Evolutionary conservation across 345 rosid species (phyloP).

Genomic region (Euphorbia tirucalli): DNA sequence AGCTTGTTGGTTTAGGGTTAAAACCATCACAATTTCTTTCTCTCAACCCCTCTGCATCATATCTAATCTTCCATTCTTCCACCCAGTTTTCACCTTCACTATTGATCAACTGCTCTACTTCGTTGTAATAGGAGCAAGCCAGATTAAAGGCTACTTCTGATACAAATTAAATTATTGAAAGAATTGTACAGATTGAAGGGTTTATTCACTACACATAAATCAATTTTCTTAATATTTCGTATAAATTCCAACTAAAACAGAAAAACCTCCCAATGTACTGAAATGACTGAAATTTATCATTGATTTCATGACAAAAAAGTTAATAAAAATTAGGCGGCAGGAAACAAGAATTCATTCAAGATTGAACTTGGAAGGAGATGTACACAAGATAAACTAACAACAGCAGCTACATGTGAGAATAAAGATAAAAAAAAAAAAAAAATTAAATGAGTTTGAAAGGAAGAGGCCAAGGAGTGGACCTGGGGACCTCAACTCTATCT

Average conservation of each 20-base stretch:
- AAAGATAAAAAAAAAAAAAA: not conserved
- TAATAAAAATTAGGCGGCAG: too few relatives aligned
- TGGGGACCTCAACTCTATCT: conserved; percentile 87
- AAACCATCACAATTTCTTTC: too few relatives aligned
- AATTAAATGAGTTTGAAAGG: conserved; percentile 90
- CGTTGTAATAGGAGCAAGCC: not conserved
- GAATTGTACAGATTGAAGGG: not conserved
- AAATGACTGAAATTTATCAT: not conserved
- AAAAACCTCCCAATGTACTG: not conserved
- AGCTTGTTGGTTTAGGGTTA: too few relatives aligned
- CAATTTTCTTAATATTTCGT: not conserved
- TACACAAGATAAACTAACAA: not conserved
- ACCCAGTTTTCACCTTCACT: not conserved
- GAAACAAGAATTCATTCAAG: not conserved
- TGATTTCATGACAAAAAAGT: not conserved
- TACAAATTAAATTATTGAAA: not conserved
- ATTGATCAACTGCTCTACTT: not conserved
- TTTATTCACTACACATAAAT: not conserved
- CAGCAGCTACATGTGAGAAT: not conserved
- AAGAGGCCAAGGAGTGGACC: conserved; percentile 99
- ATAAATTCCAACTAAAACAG: not conserved
- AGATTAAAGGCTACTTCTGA: not conserved
- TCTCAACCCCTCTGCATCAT: too few relatives aligned
- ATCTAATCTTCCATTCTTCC: not conserved
- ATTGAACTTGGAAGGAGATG: not conserved